phyloP scores from a whole-genome alignment of 371 early-diverging fungal species.

The Mortierella sp. region DNA sequence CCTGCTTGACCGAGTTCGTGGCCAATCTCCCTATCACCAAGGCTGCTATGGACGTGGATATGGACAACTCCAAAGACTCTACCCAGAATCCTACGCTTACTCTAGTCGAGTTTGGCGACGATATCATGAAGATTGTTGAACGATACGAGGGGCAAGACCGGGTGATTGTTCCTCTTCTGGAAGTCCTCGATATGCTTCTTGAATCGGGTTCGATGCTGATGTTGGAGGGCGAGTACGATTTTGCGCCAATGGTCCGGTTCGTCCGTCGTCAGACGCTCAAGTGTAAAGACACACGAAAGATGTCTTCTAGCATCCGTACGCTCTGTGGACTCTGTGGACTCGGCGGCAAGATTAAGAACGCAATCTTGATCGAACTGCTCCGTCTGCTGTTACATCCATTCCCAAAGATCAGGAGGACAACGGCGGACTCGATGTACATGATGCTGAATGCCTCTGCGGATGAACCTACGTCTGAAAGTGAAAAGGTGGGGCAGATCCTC shows the following conservation, averaged over 20 bases:
- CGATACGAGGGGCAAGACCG: conserved; percentile 69
- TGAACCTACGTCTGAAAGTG: conserved; percentile 35
- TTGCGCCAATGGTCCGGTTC: conserved; percentile 49
- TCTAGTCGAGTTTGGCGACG: conserved; percentile 51
- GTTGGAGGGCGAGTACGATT: conserved; percentile 55
- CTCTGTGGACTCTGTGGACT: conserved; percentile 44
- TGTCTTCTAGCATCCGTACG: conserved; percentile 30
- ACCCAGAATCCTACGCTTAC: conserved; percentile 13
- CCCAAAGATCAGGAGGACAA: conserved; percentile 50
- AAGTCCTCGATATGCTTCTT: conserved; percentile 74
- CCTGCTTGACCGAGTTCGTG: conserved; percentile 72
- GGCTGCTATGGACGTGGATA: conserved; percentile 10
- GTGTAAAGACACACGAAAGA: conserved; percentile 45
- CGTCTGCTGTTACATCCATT: conserved; percentile 45
- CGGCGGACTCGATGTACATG: conserved; percentile 54
- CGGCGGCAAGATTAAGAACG: conserved; percentile 47
- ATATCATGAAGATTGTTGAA: conserved; percentile 59
- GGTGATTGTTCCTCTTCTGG: conserved; percentile 73
- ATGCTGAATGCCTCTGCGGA: conserved; percentile 42
- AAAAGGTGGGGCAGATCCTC: conserved; percentile 38
- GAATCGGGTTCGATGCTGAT: conserved; percentile 63
- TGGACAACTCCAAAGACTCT: background rate
- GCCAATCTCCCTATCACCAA: conserved; percentile 55
- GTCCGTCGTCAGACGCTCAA: conserved; percentile 43
- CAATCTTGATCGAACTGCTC: conserved; percentile 39